These are phyloP conservation scores for Phytophthora podocarpi DNA, from an alignment of 352 stramenopile species.

Conservation along the genomic window DNA sequence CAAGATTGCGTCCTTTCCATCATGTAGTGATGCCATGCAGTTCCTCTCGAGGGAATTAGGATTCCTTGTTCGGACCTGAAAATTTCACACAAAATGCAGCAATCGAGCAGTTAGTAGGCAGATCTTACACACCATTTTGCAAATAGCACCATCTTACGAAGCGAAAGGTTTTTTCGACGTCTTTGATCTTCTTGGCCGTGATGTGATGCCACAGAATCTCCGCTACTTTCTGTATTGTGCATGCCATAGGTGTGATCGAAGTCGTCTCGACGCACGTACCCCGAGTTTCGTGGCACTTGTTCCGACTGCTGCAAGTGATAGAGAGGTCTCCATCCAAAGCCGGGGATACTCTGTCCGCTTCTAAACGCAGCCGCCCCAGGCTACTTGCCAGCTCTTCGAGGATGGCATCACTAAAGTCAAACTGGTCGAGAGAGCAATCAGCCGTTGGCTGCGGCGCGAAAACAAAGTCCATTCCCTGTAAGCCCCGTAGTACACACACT, in stretches of 20 bases:
- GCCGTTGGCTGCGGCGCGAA: constrained; percentile 11
- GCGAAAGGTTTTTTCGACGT: constrained; percentile 28
- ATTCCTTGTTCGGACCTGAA: constrained; percentile 15
- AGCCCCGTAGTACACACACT: too few relatives aligned
- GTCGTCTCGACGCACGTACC: constrained; percentile 20
- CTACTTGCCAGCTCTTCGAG: constrained; percentile 14
- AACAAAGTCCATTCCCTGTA: constrained; percentile 22
- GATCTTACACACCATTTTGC: too few relatives aligned
- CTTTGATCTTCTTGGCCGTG: constrained; percentile 33
- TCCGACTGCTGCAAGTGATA: constrained; percentile 11
- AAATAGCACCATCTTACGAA: too few relatives aligned
- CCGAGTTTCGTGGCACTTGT: background rate
- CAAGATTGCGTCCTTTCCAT: constrained; percentile 8
- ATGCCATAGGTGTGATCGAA: constrained; percentile 26
- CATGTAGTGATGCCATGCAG: constrained; percentile 22
- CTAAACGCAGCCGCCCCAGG: constrained; percentile 14
- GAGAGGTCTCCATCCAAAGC: background rate
- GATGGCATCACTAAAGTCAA: constrained; percentile 31
- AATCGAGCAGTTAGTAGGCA: too few relatives aligned
- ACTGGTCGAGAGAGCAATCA: constrained; percentile 1
- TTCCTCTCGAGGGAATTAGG: constrained; percentile 28
- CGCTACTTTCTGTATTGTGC: constrained; percentile 11
- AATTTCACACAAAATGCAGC: background rate
- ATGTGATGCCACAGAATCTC: constrained; percentile 31
- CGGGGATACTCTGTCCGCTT: constrained; percentile 14